Evolutionary conservation across 1,284 basidiomycete genomes (phyloP), one percentile per base, ranked within the genome.

Genomic region (Tilletia walkeri): DNA sequence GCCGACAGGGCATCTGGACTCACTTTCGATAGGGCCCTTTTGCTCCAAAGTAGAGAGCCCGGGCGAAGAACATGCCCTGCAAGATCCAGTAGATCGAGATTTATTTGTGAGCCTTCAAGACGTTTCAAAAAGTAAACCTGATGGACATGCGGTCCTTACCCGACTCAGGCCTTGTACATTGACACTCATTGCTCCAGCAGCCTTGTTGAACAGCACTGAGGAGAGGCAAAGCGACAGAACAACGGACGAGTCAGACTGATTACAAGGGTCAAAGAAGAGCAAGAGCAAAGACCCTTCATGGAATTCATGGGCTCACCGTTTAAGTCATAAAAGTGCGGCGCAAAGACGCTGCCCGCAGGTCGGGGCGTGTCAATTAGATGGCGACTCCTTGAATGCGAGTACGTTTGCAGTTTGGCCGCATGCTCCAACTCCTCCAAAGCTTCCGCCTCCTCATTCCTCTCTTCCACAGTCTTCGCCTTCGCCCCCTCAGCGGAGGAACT

Each of bases 261-360:
- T 7, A 3, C 9, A 45, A 14, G 3, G 6, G 30, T 61, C 24
- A 7, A 24, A 30, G 12, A 2, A 30, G 1, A 34, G 2, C 56
- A n/a, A 61, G 1, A 30, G 24, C 24, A 30, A 30, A 30, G 24
- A 30, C 24, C 24, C 24, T 30, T 30, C 24, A 2, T 30, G 24
- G 24, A 30, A 30, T 30, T 30, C 53, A 30, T 1, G 24, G 2
- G 6, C 56, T 61, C 56, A 61, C 56, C 56, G 66, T 82, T 80
- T 39, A 83, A 74, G 70, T 83, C 82, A 73, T 83, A 83, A 45
- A 83, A 83, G 67, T 83, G 82, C 12, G 82, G 80, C 1, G 78
- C 77, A 48, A 72, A 82, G 10, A 83, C 79, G 56, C 80, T 71
- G 2, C 70, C 67, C 0, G 41, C 39, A 0, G 82, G 82, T 16